Conservation (phyloP, 495 filamentous ascomycete species). For the Neurospora sp. region DNA sequence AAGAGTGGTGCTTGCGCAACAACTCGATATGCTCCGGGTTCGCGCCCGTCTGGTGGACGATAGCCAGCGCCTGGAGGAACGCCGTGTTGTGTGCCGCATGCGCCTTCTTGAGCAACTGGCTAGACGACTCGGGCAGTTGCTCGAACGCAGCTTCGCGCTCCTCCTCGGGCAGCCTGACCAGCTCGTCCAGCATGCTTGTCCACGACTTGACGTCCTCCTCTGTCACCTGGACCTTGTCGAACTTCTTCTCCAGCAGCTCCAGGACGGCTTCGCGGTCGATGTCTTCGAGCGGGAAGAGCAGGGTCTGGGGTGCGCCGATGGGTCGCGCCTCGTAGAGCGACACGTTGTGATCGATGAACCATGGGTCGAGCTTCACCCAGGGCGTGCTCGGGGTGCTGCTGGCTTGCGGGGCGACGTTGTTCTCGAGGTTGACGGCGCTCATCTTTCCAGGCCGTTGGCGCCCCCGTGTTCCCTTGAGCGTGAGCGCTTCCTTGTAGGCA, state of each 20-base stretch:
- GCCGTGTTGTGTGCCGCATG: conserved; percentile 4
- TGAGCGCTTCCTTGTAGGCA: not conserved
- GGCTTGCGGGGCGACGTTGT: not conserved
- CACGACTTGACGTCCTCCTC: conserved; percentile 7
- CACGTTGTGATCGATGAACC: conserved; percentile 27
- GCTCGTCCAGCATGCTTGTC: conserved; percentile 1
- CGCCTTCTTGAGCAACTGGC: not conserved
- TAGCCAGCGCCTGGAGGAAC: conserved; percentile 8
- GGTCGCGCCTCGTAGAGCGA: conserved; percentile 17
- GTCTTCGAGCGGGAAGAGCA: conserved; percentile 6
- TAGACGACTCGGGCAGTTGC: not conserved
- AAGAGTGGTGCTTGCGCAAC: conserved; percentile 8
- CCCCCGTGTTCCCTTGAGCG: not conserved
- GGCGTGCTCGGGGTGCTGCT: conserved; percentile 6
- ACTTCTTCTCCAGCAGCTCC: not conserved
- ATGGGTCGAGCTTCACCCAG: conserved; percentile 30
- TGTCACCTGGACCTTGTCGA: conserved; percentile 6
- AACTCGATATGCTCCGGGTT: conserved; percentile 7
- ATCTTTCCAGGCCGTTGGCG: not conserved
- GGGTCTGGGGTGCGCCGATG: conserved; percentile 2
- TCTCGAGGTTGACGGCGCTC: not conserved
- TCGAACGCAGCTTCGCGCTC: not conserved
- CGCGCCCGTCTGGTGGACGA: conserved; percentile 1
- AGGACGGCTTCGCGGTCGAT: conserved; percentile 7
- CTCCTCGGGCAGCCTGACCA: not conserved